These are phyloP conservation scores for Macroventuria anomochaeta DNA, from an alignment of 2,329 filamentous ascomycete genomes.

Conservation along the genomic window DNA sequence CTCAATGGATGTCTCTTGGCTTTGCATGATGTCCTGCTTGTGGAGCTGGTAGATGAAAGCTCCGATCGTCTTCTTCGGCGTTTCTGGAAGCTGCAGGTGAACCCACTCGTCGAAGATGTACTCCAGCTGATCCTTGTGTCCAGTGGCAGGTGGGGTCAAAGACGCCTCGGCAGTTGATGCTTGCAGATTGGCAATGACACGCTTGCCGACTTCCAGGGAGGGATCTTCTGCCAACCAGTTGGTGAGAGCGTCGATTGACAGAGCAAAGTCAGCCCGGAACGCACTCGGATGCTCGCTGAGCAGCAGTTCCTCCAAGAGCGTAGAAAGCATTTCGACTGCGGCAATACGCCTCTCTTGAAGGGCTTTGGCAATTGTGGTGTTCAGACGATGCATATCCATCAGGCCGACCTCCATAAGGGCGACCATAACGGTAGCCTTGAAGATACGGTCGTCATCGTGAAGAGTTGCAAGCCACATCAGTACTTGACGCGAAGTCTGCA, in stretches of 20 bases:
- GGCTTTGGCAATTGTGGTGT: conserved; percentile 73
- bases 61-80: conserved; percentile 72
- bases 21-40: conserved; percentile 72
- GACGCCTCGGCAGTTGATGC: conserved; percentile 61
- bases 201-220: conserved; percentile 67
- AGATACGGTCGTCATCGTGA: conserved; percentile 65
- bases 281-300: conserved; percentile 79
- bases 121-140: conserved; percentile 82
- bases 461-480: conserved; percentile 57
- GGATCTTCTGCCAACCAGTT: conserved; percentile 80
- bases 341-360: conserved; percentile 73
- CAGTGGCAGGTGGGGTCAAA: conserved; percentile 62
- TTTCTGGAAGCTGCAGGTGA: conserved; percentile 76
- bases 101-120: conserved; percentile 98
- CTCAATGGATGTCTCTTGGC: conserved; percentile 75
- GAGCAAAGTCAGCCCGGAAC: conserved; percentile 83
- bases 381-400: conserved; percentile 65
- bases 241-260: conserved; percentile 81
- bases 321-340: conserved; percentile 80
- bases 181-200: conserved; percentile 72
- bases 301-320: conserved; percentile 78
- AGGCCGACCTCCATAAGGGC: conserved; percentile 66
- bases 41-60: conserved; percentile 88
- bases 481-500: conserved; percentile 61
- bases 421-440: conserved; percentile 67